These are phyloP conservation scores for Podospora didyma DNA, from an alignment of 495 filamentous ascomycete genomes.

Conservation along the genomic window DNA sequence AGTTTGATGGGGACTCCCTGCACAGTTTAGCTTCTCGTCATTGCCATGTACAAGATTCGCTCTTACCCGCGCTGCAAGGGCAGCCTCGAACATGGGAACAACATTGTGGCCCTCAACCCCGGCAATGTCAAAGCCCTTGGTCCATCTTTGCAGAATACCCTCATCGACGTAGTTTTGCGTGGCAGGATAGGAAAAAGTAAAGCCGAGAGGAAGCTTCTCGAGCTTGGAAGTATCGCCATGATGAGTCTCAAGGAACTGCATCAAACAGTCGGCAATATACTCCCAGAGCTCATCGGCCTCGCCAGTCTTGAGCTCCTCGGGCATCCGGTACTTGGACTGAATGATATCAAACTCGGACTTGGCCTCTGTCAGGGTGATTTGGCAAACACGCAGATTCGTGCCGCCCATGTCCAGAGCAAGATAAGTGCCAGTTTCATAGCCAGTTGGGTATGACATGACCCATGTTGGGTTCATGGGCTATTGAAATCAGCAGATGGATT, in stretches of 20 bases:
- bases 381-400: slow-evolving; percentile 96
- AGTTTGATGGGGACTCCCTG: slow-evolving; percentile 90
- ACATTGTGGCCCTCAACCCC: slow-evolving; percentile 95
- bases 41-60: not conserved
- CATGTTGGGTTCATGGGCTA: slow-evolving; percentile 99
- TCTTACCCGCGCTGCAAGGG: slow-evolving; percentile 70
- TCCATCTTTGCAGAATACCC: slow-evolving; percentile 94
- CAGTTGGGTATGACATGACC: slow-evolving; percentile 91
- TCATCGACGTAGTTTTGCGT: slow-evolving; percentile 96
- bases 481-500: not conserved
- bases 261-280: slow-evolving; percentile 94
- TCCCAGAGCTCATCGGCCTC: slow-evolving; percentile 91
- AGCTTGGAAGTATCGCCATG: slow-evolving; percentile 62
- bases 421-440: slow-evolving; percentile 84
- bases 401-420: slow-evolving; percentile 97
- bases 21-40: slow-evolving; percentile 8
- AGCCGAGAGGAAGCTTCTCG: slow-evolving; percentile 77
- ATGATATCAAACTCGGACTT: slow-evolving; percentile 98
- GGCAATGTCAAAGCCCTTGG: slow-evolving; percentile 96
- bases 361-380: slow-evolving; percentile 84
- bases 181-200: slow-evolving; percentile 97
- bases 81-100: slow-evolving; percentile 85
- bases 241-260: slow-evolving; percentile 93
- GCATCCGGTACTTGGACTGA: slow-evolving; percentile 97
- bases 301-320: slow-evolving; percentile 90